Conservation (phyloP, 441 rosid species). For the Theobroma grandiflorum region DNA sequence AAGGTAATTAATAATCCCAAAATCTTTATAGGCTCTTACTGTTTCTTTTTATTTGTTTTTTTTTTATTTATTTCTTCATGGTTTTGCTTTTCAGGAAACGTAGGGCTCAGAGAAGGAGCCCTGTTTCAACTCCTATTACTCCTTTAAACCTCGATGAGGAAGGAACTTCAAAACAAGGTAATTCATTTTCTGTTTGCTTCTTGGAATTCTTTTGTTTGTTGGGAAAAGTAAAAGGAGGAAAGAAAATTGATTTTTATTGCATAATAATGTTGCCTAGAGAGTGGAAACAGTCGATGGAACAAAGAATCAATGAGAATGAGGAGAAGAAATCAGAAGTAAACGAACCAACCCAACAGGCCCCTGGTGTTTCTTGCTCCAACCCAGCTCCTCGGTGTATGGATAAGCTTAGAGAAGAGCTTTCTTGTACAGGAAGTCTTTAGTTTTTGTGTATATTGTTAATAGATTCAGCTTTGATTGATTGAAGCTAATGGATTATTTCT, state of each 20-base stretch:
- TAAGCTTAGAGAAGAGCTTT: constrained; percentile 90
- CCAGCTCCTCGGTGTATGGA: constrained; percentile 66
- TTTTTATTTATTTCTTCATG: constrained; percentile 8
- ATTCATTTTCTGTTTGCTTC: neutral
- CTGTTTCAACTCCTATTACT: constrained; percentile 48
- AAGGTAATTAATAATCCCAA: constrained; percentile 51
- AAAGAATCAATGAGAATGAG: constrained; percentile 30
- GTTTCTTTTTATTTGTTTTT: constrained; percentile 2
- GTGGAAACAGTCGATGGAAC: constrained; percentile 36
- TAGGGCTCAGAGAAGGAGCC: constrained; percentile 55
- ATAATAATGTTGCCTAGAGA: constrained; percentile 39
- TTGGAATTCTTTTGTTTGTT: constrained; percentile 21
- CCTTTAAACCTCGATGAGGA: constrained; percentile 71
- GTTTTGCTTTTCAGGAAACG: constrained; percentile 56
- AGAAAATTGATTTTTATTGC: constrained; percentile 15
- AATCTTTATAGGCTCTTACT: no score
- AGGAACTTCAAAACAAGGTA: constrained; percentile 54
- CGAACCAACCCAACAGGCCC: constrained; percentile 34
- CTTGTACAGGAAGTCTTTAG: constrained; percentile 76
- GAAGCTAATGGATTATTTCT: constrained; percentile 10
- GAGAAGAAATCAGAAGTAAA: constrained; percentile 39
- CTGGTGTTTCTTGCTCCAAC: constrained; percentile 42
- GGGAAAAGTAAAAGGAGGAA: constrained; percentile 14
- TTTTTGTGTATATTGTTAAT: neutral
- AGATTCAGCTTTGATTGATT: constrained; percentile 6